Evolutionary conservation across 2,329 filamentous ascomycete species (phyloP).

Genomic region (Bisporella sp.): DNA sequence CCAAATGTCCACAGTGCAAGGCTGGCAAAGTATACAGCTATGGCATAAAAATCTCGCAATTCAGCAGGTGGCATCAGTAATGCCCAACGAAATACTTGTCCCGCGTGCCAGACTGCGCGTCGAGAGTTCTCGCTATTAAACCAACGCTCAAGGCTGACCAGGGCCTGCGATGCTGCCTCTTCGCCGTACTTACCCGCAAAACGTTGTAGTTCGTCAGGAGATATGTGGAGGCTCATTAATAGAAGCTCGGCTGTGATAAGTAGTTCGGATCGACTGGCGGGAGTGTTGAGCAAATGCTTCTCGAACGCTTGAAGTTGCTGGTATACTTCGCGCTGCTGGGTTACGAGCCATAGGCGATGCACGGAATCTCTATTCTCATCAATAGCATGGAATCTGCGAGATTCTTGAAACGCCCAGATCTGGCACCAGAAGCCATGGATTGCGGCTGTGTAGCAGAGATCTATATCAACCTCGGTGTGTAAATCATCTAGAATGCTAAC

Average conservation of each 20-base stretch:
- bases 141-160: slow-evolving; percentile 5
- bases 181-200: slow-evolving; percentile 15
- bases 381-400: slow-evolving; percentile 4
- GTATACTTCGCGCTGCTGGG: slow-evolving; percentile 8
- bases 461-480: slow-evolving; percentile 33
- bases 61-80: slow-evolving; percentile 42
- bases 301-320: slow-evolving; percentile 1
- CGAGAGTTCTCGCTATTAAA: slow-evolving; percentile 41
- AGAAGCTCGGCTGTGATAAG: slow-evolving; percentile 8
- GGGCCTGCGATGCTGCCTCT: slow-evolving; percentile 8
- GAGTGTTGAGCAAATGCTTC: neutral
- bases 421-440: slow-evolving; percentile 12
- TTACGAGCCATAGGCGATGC: slow-evolving; percentile 9
- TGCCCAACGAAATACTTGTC: slow-evolving; percentile 13
- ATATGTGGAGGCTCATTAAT: slow-evolving; percentile 11
- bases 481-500: slow-evolving; percentile 1
- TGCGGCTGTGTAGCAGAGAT: slow-evolving; percentile 1
- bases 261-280: neutral
- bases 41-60: slow-evolving; percentile 59
- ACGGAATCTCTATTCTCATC: neutral
- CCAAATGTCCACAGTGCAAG: slow-evolving; percentile 65
- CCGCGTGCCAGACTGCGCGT: slow-evolving; percentile 15
- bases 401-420: slow-evolving; percentile 8
- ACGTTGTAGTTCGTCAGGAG: slow-evolving; percentile 10
- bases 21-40: slow-evolving; percentile 62